These are phyloP conservation scores for Xylariaceae sp. DNA, from an alignment of 2,329 filamentous ascomycete species.

Conservation along the genomic window DNA sequence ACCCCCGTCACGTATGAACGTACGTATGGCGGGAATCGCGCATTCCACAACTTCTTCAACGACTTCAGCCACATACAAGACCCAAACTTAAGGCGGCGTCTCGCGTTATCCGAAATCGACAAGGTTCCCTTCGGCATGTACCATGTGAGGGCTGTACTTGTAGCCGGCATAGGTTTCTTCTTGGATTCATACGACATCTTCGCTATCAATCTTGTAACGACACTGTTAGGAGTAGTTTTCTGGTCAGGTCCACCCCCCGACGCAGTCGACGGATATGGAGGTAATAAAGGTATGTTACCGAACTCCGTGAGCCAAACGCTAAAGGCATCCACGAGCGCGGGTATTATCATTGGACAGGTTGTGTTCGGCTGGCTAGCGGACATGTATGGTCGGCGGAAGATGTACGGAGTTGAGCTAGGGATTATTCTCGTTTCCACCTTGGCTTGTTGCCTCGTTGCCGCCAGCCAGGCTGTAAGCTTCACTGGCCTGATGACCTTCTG, in stretches of 20 bases:
- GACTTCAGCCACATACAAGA: conserved; percentile 70
- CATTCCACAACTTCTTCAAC: conserved; percentile 78
- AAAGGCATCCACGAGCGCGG: conserved; percentile 80
- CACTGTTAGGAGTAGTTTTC: conserved; percentile 77
- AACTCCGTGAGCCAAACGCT: conserved; percentile 72
- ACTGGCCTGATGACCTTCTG: conserved; percentile 73
- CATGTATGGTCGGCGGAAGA: conserved; percentile 74
- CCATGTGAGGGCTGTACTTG: conserved; percentile 74
- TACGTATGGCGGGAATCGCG: conserved; percentile 68
- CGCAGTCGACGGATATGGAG: conserved; percentile 53
- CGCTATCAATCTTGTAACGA: conserved; percentile 75
- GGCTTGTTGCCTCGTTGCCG: conserved; percentile 67
- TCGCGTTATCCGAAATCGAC: conserved; percentile 80
- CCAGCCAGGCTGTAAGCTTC: conserved; percentile 64
- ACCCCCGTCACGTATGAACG: conserved; percentile 43
- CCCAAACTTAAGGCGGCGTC: conserved; percentile 75
- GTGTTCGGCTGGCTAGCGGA: conserved; percentile 81
- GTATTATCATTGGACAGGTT: conserved; percentile 79
- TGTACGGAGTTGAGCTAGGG: conserved; percentile 80
- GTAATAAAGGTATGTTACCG: conserved; percentile 63
- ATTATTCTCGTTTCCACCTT: conserved; percentile 75
- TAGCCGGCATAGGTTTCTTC: conserved; percentile 84
- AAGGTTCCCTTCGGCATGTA: conserved; percentile 79
- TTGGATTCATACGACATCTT: conserved; percentile 84
- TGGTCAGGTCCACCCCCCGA: conserved; percentile 59